Evolutionary conservation across 352 stramenopile species (phyloP).

Genomic region (Phytophthora ohioensis): DNA sequence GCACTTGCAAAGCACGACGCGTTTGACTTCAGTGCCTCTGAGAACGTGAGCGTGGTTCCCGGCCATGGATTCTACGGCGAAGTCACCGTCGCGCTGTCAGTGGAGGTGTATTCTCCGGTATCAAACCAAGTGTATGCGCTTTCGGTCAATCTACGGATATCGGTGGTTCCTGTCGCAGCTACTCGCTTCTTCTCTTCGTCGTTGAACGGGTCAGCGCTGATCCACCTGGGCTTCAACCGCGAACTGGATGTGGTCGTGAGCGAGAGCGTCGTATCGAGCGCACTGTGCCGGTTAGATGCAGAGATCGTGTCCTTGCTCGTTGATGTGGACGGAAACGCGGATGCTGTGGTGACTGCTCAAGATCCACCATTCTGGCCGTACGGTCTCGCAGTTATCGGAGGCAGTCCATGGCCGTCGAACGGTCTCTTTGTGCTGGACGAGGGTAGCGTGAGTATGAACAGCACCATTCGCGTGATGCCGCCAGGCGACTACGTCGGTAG

Average conservation of each 20-base stretch:
- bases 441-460: slow-evolving; percentile 13
- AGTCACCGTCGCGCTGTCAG: slow-evolving; percentile 5
- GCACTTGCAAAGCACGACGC: slow-evolving; percentile 10
- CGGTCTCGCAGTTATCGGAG: not conserved
- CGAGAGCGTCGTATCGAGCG: slow-evolving; percentile 1
- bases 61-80: slow-evolving; percentile 21
- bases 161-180: slow-evolving; percentile 20
- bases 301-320: slow-evolving; percentile 13
- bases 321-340: not conserved
- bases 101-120: slow-evolving; percentile 6
- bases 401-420: not conserved
- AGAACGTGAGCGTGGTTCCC: slow-evolving; percentile 22
- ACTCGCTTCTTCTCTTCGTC: slow-evolving; percentile 18
- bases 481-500: slow-evolving; percentile 27
- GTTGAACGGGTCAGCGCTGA: slow-evolving; percentile 15
- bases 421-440: slow-evolving; percentile 23
- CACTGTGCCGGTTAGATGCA: not conserved
- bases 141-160: slow-evolving; percentile 18
- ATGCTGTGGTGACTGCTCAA: slow-evolving; percentile 2
- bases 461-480: slow-evolving; percentile 17
- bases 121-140: slow-evolving; percentile 13
- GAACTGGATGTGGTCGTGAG: slow-evolving; percentile 24
- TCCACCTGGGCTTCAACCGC: slow-evolving; percentile 31
- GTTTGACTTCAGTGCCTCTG: slow-evolving; percentile 10
- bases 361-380: slow-evolving; percentile 18